These are phyloP conservation scores for Rubia balearica DNA, from an alignment of 305 asterid species.

Conservation along the genomic window DNA sequence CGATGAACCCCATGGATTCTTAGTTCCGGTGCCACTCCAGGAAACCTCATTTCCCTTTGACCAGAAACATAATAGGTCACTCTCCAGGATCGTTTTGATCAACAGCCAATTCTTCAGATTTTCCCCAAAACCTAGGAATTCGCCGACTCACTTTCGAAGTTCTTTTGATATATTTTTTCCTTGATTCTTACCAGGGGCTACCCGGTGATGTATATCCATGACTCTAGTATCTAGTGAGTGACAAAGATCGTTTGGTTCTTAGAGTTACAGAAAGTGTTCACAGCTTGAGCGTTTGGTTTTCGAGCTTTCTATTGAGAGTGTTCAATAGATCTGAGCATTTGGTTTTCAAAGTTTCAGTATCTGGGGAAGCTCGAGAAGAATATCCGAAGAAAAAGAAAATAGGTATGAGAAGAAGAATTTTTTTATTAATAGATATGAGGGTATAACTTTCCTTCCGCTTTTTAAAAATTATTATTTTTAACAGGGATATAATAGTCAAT, in stretches of 20 bases:
- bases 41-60: constrained; percentile 65
- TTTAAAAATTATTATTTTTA: no score
- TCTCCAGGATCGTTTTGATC: constrained; percentile 44
- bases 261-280: constrained; percentile 23
- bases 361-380: no score
- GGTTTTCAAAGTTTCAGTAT: no score
- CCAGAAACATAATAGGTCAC: constrained; percentile 64
- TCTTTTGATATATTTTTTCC: constrained; percentile 34
- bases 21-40: constrained; percentile 52
- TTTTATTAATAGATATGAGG: no score
- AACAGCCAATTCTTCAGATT: constrained; percentile 52
- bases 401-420: no score
- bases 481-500: no score
- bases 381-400: no score
- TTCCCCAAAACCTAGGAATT: constrained; percentile 65
- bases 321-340: no score
- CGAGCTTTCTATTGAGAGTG: no score
- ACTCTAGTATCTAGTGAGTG: constrained; percentile 59
- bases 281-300: no score
- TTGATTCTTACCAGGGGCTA: constrained; percentile 35
- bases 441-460: no score
- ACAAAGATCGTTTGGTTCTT: constrained; percentile 56
- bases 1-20: constrained; percentile 8
- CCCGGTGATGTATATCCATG: constrained; percentile 54
- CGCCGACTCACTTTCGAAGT: constrained; percentile 36